Percentiles rank a stretch among this genome's conserved stretches.
Conservation (phyloP, 2,329 filamentous ascomycete species). For the Diplodia seriata region DNA sequence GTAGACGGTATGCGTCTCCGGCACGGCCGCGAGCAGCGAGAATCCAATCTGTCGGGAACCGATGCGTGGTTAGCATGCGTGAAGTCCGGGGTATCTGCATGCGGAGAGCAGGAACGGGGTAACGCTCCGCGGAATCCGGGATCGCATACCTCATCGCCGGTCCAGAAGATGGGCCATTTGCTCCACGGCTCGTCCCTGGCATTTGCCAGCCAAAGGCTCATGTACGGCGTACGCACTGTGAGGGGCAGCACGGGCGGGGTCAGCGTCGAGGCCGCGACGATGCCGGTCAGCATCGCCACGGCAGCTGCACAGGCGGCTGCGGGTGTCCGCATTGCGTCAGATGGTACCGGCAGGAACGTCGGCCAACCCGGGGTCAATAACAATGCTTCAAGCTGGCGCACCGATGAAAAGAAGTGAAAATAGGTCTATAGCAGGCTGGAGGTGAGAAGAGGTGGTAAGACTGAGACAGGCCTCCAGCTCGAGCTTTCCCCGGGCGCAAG, state of each 20-base stretch:
- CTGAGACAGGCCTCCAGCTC: conserved; percentile 21
- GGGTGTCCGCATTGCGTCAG: conserved; percentile 42
- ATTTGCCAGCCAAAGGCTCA: conserved; percentile 64
- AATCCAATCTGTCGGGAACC: conserved; percentile 60
- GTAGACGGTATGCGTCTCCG: conserved; percentile 66
- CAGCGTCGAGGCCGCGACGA: conserved; percentile 59
- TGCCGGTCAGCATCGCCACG: conserved; percentile 50
- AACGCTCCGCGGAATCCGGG: conserved; percentile 20
- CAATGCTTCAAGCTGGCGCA: conserved; percentile 3
- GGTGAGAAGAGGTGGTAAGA: conserved; percentile 17
- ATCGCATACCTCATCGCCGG: conserved; percentile 65
- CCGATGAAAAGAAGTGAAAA: conserved; percentile 5
- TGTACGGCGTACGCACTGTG: conserved; percentile 59
- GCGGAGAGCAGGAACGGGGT: conserved; percentile 9
- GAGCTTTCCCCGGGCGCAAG: conserved; percentile 29
- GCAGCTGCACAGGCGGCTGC: conserved; percentile 37
- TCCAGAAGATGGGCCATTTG: conserved; percentile 87
- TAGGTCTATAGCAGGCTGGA: background rate
- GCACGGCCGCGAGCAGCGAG: conserved; percentile 67
- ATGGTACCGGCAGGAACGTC: conserved; percentile 12
- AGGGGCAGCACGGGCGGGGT: conserved; percentile 61
- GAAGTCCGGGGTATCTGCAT: conserved; percentile 21
- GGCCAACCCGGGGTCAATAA: background rate
- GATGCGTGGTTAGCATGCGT: conserved; percentile 25
- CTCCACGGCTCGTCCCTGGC: conserved; percentile 79